Base-by-base conservation (phyloP, 2,329 filamentous ascomycete genomes). In the Aspergillus melleus region DNA sequence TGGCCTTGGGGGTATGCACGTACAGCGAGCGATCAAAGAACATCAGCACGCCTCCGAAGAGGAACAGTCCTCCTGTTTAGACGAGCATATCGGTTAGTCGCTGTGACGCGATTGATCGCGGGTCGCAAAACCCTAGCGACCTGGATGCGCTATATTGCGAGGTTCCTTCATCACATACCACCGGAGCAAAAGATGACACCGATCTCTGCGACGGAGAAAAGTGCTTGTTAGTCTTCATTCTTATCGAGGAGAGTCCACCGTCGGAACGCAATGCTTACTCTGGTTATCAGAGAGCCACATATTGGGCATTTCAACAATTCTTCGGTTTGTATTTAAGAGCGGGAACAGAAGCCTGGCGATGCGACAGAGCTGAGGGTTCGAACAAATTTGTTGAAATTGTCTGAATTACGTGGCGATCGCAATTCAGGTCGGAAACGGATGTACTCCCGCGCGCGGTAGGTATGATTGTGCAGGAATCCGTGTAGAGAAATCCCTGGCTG, bases 21-120 rank as follows among this genome's bases (percentile, higher is more conserved):
- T 82, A 94, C 91, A 98, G 93, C 72, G 95, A 91, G 66, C 95
- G 88, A 79, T 99, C 95, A 81, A 99, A 99, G 82, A 99, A 98
- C 79, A 99, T 86, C 79, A 99, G 84, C 10, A 99, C 91, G 62
- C 95, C 95, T 73, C 92, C 91, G 74, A 97, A 86, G 59, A 99
- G 86, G 83, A 99, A 99, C 82, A 98, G 89, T 67, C 90, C 92
- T 77, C 94, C 94, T 96, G 75, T 58, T 47, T 51, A 46, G 6
- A 29, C n/a, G 44, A 54, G 62, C 22, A 44, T 47, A 46, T 63
- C 57, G 56, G 56, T 61, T 63, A 72, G 54, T 66, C 57, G 9
- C 49, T 54, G 54, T 54, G 49, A 4, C 54, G 29, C 11, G 29
- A n/a, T n/a, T 11, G 20, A 36, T n/a, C n/a, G 47, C 47, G 47